A percentile compares a stretch with the other conserved stretches of the same genome.
These are phyloP conservation scores for Pisolithus thermaeus DNA, from an alignment of 1,284 basidiomycete species.

Conservation along the genomic window DNA sequence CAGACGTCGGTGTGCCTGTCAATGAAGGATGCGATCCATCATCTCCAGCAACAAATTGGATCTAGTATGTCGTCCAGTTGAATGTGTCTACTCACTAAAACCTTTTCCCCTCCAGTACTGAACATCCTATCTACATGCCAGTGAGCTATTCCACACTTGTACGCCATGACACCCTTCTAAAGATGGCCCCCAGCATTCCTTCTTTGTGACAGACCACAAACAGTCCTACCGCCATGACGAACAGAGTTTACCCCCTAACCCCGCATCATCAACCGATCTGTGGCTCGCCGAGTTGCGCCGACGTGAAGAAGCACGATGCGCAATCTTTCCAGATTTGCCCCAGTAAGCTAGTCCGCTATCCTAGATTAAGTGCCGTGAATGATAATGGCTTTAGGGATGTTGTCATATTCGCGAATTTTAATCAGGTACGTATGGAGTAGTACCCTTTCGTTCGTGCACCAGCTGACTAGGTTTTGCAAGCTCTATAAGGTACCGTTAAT, in stretches of 20 bases:
- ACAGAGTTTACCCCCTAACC: conserved; percentile 11
- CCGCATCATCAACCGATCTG: conserved; percentile 19
- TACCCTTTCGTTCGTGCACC: conserved; percentile 3
- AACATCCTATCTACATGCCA: conserved; percentile 51
- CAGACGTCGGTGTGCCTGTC: conserved; percentile 30
- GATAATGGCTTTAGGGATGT: conserved; percentile 30
- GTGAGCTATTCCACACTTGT: conserved; percentile 17
- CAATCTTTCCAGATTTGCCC: conserved; percentile 44
- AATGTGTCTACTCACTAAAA: conserved; percentile 1
- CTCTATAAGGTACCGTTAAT: conserved; percentile 38
- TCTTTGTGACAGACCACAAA: conserved; percentile 59
- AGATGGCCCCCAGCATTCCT: conserved; percentile 35
- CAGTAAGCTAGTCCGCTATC: conserved; percentile 26
- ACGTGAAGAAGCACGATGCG: conserved; percentile 38
- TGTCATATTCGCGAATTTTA: conserved; percentile 60
- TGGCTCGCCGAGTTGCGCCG: conserved; percentile 47
- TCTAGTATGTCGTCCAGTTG: conserved; percentile 40
- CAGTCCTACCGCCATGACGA: conserved; percentile 42
- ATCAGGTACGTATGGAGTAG: conserved; percentile 37
- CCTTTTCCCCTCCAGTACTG: conserved; percentile 25
- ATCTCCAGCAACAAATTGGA: conserved; percentile 40
- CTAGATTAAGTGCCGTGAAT: background rate
- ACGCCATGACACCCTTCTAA: background rate
- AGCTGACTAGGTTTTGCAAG: conserved; percentile 23
- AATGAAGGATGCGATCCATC: conserved; percentile 51